phyloP scores from a whole-genome alignment of 257 asterid genomes.

The Vinca minor region DNA sequence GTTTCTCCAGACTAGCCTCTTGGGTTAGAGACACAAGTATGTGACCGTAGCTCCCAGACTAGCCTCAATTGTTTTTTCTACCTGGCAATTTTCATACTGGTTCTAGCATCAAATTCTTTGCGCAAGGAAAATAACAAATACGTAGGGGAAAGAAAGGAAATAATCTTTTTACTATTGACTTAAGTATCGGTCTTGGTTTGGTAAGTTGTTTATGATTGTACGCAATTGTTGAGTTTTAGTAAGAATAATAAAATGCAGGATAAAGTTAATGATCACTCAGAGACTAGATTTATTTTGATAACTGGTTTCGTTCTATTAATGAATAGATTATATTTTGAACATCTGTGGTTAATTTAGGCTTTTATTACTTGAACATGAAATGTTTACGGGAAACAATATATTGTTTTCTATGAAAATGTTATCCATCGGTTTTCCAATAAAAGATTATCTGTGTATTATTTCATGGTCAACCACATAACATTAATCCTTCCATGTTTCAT shows the following conservation, averaged over 20 bases:
- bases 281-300: background rate
- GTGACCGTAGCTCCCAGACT: background rate
- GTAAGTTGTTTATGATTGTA: background rate
- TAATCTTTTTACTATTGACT: background rate
- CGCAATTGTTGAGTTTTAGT: background rate
- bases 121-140: background rate
- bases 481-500: background rate
- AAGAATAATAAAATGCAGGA: background rate
- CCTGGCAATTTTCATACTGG: background rate
- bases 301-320: background rate
- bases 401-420: background rate
- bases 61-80: background rate
- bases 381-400: background rate
- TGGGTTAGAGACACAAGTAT: background rate
- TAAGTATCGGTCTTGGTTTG: background rate
- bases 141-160: background rate
- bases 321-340: background rate
- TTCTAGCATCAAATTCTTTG: background rate
- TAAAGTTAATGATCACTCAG: background rate
- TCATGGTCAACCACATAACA: background rate
- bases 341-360: background rate
- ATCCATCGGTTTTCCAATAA: background rate
- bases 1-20: background rate
- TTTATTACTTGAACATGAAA: background rate
- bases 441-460: background rate